These are phyloP conservation scores for Moesziomyces antarcticus DNA, from an alignment of 1,284 basidiomycete genomes.

Conservation along the genomic window DNA sequence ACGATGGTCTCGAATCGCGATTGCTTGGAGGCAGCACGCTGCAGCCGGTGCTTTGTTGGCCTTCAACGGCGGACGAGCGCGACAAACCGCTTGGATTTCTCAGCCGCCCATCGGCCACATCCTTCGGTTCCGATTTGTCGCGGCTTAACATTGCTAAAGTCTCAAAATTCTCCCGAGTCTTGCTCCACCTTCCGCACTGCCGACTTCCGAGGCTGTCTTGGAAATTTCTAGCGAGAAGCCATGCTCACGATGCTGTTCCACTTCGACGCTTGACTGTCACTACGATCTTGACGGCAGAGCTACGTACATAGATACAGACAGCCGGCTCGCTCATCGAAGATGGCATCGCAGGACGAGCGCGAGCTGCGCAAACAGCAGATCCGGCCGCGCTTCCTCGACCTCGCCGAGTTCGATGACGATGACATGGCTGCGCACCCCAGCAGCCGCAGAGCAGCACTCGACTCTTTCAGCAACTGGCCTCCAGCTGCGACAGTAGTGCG, in stretches of 20 bases:
- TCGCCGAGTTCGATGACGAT: slow-evolving; percentile 51
- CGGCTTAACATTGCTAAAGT: not conserved
- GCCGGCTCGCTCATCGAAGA: not conserved
- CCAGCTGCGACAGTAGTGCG: slow-evolving; percentile 54
- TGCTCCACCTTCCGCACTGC: not conserved
- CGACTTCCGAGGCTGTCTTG: not conserved
- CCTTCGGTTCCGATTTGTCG: not conserved
- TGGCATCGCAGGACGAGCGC: slow-evolving; percentile 31
- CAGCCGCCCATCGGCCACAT: not conserved
- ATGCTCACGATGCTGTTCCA: no score
- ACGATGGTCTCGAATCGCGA: not conserved
- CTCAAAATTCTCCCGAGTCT: not conserved
- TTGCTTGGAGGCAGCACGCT: not conserved
- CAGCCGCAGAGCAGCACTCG: slow-evolving; percentile 27
- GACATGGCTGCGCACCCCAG: slow-evolving; percentile 5
- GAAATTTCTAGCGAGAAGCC: not conserved
- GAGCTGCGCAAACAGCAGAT: slow-evolving; percentile 51
- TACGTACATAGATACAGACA: no score
- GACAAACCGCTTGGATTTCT: not conserved
- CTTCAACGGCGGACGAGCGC: not conserved
- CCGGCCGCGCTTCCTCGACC: slow-evolving; percentile 52
- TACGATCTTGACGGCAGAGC: no score
- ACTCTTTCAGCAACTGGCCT: slow-evolving; percentile 52
- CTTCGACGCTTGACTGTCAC: not conserved
- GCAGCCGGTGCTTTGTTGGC: not conserved